phyloP scores from a whole-genome alignment of 2,329 filamentous ascomycete species.

The Sporothrix protearum region DNA sequence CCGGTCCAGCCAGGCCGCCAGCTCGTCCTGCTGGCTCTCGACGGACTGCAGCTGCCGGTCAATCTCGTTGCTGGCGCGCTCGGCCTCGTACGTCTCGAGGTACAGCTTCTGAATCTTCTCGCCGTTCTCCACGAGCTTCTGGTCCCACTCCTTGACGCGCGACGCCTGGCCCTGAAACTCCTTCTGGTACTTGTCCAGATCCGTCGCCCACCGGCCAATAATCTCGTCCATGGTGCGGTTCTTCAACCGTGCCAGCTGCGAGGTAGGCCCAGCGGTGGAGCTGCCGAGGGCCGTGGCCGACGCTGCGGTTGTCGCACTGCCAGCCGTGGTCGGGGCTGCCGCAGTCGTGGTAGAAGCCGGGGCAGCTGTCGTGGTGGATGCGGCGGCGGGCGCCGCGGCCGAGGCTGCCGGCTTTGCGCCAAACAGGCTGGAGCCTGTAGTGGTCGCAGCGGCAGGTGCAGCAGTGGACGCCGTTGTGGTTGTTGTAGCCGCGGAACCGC shows the following conservation, averaged over 20 bases:
- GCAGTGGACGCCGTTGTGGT: conserved; percentile 33
- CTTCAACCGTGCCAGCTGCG: conserved; percentile 84
- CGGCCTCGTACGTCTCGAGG: conserved; percentile 85
- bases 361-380: conserved; percentile 61
- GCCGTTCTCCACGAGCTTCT: conserved; percentile 85
- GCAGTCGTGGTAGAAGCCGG: conserved; percentile 28
- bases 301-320: conserved; percentile 29
- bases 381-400: conserved; percentile 43
- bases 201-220: conserved; percentile 92
- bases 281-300: conserved; percentile 51
- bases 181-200: conserved; percentile 93
- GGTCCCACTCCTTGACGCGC: conserved; percentile 86
- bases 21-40: conserved; percentile 88
- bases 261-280: conserved; percentile 76
- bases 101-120: conserved; percentile 95
- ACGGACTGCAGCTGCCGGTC: conserved; percentile 86
- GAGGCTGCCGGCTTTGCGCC: conserved; percentile 9
- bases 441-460: conserved; percentile 29
- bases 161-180: conserved; percentile 89
- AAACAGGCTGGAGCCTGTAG: conserved; percentile 27
- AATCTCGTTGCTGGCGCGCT: conserved; percentile 87
- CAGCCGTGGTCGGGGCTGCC: conserved; percentile 31
- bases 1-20: conserved; percentile 80
- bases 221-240: conserved; percentile 99
- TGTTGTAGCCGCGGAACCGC: conserved; percentile 25